Percentiles rank a stretch among this genome's conserved stretches.
phyloP scores from a whole-genome alignment of 768 basidiomycete genomes.

The Boletellus ananiceps region DNA sequence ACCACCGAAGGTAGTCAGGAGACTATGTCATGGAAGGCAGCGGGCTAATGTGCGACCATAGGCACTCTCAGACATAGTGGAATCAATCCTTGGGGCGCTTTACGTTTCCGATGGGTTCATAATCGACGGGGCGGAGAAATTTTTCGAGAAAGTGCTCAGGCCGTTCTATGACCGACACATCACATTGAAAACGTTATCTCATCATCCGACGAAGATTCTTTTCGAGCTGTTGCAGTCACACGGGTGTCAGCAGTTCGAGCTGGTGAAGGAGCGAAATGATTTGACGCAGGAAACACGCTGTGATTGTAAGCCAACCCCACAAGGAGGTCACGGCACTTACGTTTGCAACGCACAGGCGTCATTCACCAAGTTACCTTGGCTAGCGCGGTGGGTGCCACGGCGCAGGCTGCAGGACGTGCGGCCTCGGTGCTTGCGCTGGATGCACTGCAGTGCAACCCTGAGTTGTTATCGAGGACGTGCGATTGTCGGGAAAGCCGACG shows the following conservation, averaged over 20 bases:
- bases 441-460: slow-evolving; percentile 59
- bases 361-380: slow-evolving; percentile 65
- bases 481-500: slow-evolving; percentile 49
- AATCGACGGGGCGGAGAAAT: slow-evolving; percentile 51
- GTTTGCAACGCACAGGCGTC: slow-evolving; percentile 43
- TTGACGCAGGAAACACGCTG: slow-evolving; percentile 38
- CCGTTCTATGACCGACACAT: slow-evolving; percentile 80
- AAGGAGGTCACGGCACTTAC: slow-evolving; percentile 14
- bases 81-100: slow-evolving; percentile 74
- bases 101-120: slow-evolving; percentile 74
- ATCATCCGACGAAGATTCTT: slow-evolving; percentile 73
- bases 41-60: slow-evolving; percentile 25
- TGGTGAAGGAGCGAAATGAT: slow-evolving; percentile 47
- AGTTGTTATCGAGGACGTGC: slow-evolving; percentile 59
- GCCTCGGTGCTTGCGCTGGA: slow-evolving; percentile 67
- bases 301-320: slow-evolving; percentile 41
- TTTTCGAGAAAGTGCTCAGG: slow-evolving; percentile 65
- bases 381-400: slow-evolving; percentile 48
- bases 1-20: slow-evolving; percentile 62
- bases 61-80: slow-evolving; percentile 76
- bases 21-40: background rate
- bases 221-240: slow-evolving; percentile 70
- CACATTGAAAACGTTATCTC: slow-evolving; percentile 64
- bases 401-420: slow-evolving; percentile 51
- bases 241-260: slow-evolving; percentile 63